These are phyloP conservation scores for sunflower (Helianthus annuus) DNA, from an alignment of 129 eudicot species.

Conservation along the genomic window DNA sequence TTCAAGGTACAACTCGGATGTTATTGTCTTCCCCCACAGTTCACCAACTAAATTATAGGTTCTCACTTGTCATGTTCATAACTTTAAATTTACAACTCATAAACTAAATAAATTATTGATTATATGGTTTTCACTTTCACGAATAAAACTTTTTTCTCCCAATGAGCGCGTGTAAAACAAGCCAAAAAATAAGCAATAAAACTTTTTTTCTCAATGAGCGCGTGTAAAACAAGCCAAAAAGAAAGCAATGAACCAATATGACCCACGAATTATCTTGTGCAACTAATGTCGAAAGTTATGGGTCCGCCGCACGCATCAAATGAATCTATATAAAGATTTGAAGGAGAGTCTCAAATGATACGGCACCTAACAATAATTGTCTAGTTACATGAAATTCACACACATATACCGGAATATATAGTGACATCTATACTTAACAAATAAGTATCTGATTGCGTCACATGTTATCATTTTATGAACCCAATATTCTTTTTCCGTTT, in stretches of 20 bases:
- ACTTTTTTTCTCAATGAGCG: background rate
- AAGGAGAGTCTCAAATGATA: background rate
- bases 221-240: background rate
- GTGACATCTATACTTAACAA: background rate
- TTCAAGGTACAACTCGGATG: background rate
- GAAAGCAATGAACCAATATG: background rate
- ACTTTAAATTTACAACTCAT: background rate
- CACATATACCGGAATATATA: background rate
- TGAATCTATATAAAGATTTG: background rate
- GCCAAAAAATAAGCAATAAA: background rate
- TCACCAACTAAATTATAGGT: background rate
- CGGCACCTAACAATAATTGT: background rate
- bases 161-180: background rate
- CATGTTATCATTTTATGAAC: too few relatives aligned
- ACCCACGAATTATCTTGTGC: background rate
- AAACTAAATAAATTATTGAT: too few relatives aligned
- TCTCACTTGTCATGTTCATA: background rate
- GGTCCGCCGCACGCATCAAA: background rate
- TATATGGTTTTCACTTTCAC: background rate
- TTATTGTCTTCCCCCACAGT: background rate
- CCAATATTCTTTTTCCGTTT: too few relatives aligned
- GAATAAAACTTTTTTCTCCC: background rate
- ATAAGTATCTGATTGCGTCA: too few relatives aligned
- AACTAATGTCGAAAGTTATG: background rate
- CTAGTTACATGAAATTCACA: background rate